phyloP scores from a whole-genome alignment of 306 rosid genomes.

The Lathyrus oleraceus region DNA sequence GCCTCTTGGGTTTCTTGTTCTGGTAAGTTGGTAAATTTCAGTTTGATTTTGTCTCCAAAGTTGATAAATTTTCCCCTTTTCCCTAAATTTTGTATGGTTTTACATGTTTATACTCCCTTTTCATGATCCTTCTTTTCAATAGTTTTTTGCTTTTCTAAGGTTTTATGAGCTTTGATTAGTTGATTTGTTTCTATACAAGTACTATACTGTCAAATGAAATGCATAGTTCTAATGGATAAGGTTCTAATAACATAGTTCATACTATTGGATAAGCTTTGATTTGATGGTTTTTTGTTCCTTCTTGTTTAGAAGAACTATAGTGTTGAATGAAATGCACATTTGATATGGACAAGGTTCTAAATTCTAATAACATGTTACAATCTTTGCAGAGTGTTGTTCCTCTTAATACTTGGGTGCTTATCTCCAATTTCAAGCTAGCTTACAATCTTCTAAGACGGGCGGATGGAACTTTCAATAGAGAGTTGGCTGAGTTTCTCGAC shows the following conservation, averaged over 20 bases:
- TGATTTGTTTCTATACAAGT: not conserved
- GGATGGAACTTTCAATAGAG: slow-evolving; percentile 87
- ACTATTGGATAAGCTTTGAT: not conserved
- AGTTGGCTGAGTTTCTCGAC: slow-evolving; percentile 80
- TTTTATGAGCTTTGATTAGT: not conserved
- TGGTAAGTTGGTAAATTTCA: slow-evolving; percentile 42
- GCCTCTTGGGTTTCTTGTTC: slow-evolving; percentile 47
- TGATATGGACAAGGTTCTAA: slow-evolving; percentile 26
- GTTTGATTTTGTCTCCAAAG: slow-evolving; percentile 38
- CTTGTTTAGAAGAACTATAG: not conserved
- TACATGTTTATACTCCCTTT: not conserved
- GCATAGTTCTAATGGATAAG: slow-evolving; percentile 5
- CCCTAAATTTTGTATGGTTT: slow-evolving; percentile 28
- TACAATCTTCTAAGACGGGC: slow-evolving; percentile 86
- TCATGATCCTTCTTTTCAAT: slow-evolving; percentile 18
- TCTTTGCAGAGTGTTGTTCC: slow-evolving; percentile 80
- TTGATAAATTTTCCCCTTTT: slow-evolving; percentile 26
- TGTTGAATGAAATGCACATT: not conserved
- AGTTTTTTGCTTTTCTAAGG: slow-evolving; percentile 1
- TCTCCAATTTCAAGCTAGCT: slow-evolving; percentile 90
- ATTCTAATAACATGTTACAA: slow-evolving; percentile 28
- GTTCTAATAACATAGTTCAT: not conserved
- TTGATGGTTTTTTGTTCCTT: slow-evolving; percentile 1
- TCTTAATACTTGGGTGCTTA: slow-evolving; percentile 90
- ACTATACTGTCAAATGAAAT: not conserved